A percentile compares a stretch with the other conserved stretches of the same genome.
Evolutionary conservation across 768 basidiomycete genomes (phyloP).

Genomic region (Lactarius indigo): DNA sequence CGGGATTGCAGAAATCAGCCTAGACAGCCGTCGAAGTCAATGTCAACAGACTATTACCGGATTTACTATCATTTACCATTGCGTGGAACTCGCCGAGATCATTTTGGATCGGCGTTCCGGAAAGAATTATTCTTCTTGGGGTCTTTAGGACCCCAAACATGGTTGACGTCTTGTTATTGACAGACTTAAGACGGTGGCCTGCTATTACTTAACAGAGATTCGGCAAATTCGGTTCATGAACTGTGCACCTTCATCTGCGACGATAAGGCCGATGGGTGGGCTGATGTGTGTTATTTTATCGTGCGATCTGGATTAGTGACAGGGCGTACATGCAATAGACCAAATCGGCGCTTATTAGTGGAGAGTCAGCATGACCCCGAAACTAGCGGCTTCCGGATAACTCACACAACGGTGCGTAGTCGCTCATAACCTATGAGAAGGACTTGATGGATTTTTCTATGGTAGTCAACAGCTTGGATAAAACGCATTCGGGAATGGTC

Average conservation of each 20-base stretch:
- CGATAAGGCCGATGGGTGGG: slow-evolving; percentile 87
- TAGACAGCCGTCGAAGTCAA: slow-evolving; percentile 30
- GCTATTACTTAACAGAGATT: slow-evolving; percentile 1
- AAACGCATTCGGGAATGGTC: not conserved
- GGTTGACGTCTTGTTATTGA: slow-evolving; percentile 82
- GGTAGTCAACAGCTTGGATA: slow-evolving; percentile 7
- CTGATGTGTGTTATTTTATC: slow-evolving; percentile 36
- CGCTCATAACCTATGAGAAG: slow-evolving; percentile 95
- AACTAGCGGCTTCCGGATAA: slow-evolving; percentile 7
- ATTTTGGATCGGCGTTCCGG: slow-evolving; percentile 97
- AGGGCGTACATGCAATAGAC: slow-evolving; percentile 58
- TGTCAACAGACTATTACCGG: not conserved
- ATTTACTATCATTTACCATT: slow-evolving; percentile 58
- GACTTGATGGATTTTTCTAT: slow-evolving; percentile 73
- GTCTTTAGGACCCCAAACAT: slow-evolving; percentile 82
- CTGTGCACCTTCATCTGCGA: slow-evolving; percentile 88
- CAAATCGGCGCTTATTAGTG: slow-evolving; percentile 46
- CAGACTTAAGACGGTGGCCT: slow-evolving; percentile 92
- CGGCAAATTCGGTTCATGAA: not conserved
- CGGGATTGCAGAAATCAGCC: slow-evolving; percentile 95
- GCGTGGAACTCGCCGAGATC: slow-evolving; percentile 93
- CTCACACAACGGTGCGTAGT: slow-evolving; percentile 74
- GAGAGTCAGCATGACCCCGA: not conserved
- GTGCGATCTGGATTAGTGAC: not conserved
- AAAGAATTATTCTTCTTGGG: slow-evolving; percentile 78